Percentiles rank a stretch among this genome's conserved stretches.
Evolutionary conservation across 768 basidiomycete genomes (phyloP).

Genomic region (Suillus discolor): DNA sequence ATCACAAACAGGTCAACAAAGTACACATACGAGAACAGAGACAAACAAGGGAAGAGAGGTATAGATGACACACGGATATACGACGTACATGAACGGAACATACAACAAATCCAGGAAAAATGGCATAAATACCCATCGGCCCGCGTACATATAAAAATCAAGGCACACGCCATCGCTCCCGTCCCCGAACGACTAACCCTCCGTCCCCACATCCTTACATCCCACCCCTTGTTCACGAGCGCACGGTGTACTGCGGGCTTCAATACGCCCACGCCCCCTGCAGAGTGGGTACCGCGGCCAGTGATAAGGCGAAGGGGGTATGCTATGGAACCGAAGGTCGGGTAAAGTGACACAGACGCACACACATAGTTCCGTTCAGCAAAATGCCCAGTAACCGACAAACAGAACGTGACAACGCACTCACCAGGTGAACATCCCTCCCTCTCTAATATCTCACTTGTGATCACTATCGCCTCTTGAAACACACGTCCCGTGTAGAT

Average conservation of each 20-base stretch:
- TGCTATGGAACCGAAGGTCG: conserved; percentile 22
- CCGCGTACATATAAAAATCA: background rate
- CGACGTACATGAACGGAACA: background rate
- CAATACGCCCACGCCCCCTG: conserved; percentile 66
- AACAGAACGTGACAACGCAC: conserved; percentile 14
- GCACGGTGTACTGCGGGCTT: conserved; percentile 72
- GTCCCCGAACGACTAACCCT: conserved; percentile 64
- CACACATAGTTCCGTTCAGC: conserved; percentile 4
- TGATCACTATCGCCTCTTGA: conserved; percentile 67
- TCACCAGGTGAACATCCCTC: conserved; percentile 44
- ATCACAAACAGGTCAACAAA: background rate
- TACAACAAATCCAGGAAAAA: conserved; percentile 2
- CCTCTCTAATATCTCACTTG: conserved; percentile 57
- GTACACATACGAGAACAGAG: background rate
- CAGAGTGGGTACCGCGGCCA: conserved; percentile 80
- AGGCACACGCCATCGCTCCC: background rate
- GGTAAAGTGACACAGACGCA: background rate
- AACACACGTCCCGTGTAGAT: conserved; percentile 77
- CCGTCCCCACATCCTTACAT: conserved; percentile 66
- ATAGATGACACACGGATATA: background rate
- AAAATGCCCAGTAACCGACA: conserved; percentile 12
- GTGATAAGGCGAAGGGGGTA: conserved; percentile 77
- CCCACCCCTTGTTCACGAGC: conserved; percentile 71
- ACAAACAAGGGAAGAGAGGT: background rate
- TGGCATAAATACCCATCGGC: background rate